Percentiles rank a stretch among this genome's conserved stretches.
phyloP scores from a whole-genome alignment of 768 basidiomycete species.

The Polyporus arcularius region DNA sequence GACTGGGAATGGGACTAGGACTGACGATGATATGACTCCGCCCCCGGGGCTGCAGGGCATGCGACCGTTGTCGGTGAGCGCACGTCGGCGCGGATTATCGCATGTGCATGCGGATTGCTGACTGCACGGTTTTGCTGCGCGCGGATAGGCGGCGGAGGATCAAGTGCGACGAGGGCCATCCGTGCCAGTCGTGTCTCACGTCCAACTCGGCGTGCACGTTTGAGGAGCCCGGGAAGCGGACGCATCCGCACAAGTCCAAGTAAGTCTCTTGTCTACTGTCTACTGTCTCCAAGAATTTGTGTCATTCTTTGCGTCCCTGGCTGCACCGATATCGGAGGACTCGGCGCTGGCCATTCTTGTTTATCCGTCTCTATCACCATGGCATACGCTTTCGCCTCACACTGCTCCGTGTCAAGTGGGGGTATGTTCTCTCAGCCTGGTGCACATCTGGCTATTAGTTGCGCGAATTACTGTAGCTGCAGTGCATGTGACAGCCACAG shows the following conservation, averaged over 20 bases:
- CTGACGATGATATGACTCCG: background rate
- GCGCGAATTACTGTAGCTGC: no score
- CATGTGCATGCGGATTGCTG: background rate
- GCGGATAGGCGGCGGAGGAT: slow-evolving; percentile 74
- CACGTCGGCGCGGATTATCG: background rate
- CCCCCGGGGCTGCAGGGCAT: slow-evolving; percentile 54
- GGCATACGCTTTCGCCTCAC: no score
- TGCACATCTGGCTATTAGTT: no score
- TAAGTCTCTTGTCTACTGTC: slow-evolving; percentile 38
- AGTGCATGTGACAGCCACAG: no score
- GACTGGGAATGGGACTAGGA: no score
- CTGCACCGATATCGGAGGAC: background rate
- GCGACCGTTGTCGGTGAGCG: slow-evolving; percentile 87
- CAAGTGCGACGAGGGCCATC: slow-evolving; percentile 88
- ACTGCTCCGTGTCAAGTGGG: no score
- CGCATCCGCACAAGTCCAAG: slow-evolving; percentile 89
- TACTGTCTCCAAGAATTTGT: slow-evolving; percentile 11
- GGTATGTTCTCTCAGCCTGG: no score
- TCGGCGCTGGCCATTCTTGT: background rate
- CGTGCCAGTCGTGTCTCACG: slow-evolving; percentile 85
- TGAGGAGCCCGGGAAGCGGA: slow-evolving; percentile 84
- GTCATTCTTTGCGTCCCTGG: background rate
- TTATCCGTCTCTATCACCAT: no score
- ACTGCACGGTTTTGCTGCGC: slow-evolving; percentile 12
- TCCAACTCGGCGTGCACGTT: slow-evolving; percentile 83